Base-by-base conservation (phyloP, 1,139 yeast species). In the Pichia norvegensis region DNA sequence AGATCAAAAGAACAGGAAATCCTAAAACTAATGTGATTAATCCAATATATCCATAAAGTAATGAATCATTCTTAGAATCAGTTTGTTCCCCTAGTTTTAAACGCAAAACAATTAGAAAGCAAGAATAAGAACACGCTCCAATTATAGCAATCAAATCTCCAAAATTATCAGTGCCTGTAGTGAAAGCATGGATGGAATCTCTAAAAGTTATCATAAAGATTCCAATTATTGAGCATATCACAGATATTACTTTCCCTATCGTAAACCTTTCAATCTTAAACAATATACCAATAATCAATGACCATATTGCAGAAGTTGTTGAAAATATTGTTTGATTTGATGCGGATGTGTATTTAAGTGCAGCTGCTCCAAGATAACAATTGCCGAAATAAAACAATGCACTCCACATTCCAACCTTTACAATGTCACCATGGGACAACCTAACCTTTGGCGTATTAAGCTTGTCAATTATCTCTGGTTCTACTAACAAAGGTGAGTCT, bases 241-340 rank as follows among this genome's bases (percentile, higher is more conserved):
- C 73, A 46, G 80, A 73, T 3, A 67, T 41, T 0, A 71, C 47
- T 52, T 76, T 76, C 42, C 67, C 66, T n/a, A 63, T 2, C 10
- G 76, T 61, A 49, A 76, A 67, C 16, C 55, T 56, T 49, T 76
- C 81, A 20, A 73, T 68, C 22, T 65, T 64, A 25, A 68, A 56
- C 11, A 62, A 36, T 1, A 61, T 64, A 0, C 80, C 78, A 20
- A 74, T 61, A 11, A 74, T 53, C 33, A 76, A 62, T 0, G 80
- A 73, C 56, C 75, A 76, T 4, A 74, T 67, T 5, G 80, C 72
- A 1, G 79, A 70, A 0, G 78, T 69, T 8, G 79, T 70, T 4
- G 78, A 69, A 29, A 76, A 57, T 4, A 76, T 73, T 0, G 79
- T 73, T 55, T 70, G 76, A 52, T 73, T 74, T 22, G 79, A 72